These are phyloP conservation scores for Debaryomyces sp. DNA, from an alignment of 1,139 yeast species.

Conservation along the genomic window DNA sequence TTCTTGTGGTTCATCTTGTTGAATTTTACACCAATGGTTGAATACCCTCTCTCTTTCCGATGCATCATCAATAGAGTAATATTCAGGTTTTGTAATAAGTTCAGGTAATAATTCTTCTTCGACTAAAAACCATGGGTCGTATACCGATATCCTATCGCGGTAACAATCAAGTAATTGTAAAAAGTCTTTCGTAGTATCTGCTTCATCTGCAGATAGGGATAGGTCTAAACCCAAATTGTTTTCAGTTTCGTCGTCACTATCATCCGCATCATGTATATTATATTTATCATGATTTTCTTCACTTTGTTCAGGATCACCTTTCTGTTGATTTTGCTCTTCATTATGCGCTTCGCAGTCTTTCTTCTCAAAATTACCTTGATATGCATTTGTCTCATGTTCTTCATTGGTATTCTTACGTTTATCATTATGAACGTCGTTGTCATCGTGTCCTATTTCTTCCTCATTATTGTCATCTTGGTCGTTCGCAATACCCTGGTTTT, in stretches of 20 bases:
- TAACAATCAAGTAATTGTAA: slow-evolving; percentile 26
- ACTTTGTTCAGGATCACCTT: neutral
- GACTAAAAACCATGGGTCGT: slow-evolving; percentile 43
- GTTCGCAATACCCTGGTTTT: neutral
- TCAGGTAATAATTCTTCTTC: slow-evolving; percentile 39
- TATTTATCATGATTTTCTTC: neutral
- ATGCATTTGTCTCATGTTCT: slow-evolving; percentile 4
- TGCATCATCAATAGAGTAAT: slow-evolving; percentile 25
- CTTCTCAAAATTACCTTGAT: slow-evolving; percentile 7
- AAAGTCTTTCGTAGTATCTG: slow-evolving; percentile 18
- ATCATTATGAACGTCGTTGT: slow-evolving; percentile 12
- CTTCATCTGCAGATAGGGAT: slow-evolving; percentile 18
- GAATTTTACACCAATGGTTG: slow-evolving; percentile 33
- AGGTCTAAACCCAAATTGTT: slow-evolving; percentile 22
- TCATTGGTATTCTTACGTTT: slow-evolving; percentile 14
- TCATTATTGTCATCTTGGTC: slow-evolving; percentile 3
- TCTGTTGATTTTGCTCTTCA: slow-evolving; percentile 10
- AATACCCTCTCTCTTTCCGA: slow-evolving; percentile 27
- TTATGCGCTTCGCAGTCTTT: neutral
- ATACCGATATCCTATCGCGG: slow-evolving; percentile 29
- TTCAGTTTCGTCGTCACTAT: neutral
- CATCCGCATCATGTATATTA: slow-evolving; percentile 5
- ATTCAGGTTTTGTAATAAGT: slow-evolving; percentile 33
- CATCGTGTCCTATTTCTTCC: slow-evolving; percentile 5
- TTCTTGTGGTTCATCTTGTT: slow-evolving; percentile 1